Evolutionary conservation across 1,284 basidiomycete species (phyloP), one percentile per base, ranked within the genome.

Genomic region (Leccinum subrobustum): DNA sequence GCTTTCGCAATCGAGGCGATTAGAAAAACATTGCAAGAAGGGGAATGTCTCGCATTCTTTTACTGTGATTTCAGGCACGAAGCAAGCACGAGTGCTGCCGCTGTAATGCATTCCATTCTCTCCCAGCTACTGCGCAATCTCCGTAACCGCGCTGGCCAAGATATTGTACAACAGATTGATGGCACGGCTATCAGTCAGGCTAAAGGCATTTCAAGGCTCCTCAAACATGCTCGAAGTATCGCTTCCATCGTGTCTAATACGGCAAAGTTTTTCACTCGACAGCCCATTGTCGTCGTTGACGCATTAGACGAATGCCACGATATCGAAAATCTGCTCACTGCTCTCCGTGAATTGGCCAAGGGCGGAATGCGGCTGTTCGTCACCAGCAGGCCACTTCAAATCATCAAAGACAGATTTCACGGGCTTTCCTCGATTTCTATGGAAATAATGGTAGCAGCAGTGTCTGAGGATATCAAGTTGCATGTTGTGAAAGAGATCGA

Each of bases 41-140:
- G 37, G 2, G 63, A 64, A 50, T 11, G 1, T 23, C 1, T 64
- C 0, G 55, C 39, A 1, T 64, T 55, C 37, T 64, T 64, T 25
- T 64, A 64, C 14, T 62, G 60, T 8, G 60, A 61, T 52, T 62
- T 62, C 25, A n/a, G 31, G 33, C n/a, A 44, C 7, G 47, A 61
- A 14, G 54, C 18, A 3, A 27, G 44, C 4, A 61, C 39, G 7
- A 50, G 9, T 2, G 48, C 63, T 3, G 42, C 52, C 4, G 42
- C 6, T 1, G 33, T 48, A 1, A 50, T 64, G 8, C 6, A 48
- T 6, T 63, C 63, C 3, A 31, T 64, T 29, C 63, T 63, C 6
- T 61, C 48, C 4, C 62, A 63, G n/a, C 4, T 63, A 3, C 25
- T 27, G 25, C 25, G 25, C 6, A 52, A 48, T 6, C n/a, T 61